These are phyloP conservation scores for Parsonsia alboflavescens DNA, from an alignment of 257 asterid species.

Conservation along the genomic window DNA sequence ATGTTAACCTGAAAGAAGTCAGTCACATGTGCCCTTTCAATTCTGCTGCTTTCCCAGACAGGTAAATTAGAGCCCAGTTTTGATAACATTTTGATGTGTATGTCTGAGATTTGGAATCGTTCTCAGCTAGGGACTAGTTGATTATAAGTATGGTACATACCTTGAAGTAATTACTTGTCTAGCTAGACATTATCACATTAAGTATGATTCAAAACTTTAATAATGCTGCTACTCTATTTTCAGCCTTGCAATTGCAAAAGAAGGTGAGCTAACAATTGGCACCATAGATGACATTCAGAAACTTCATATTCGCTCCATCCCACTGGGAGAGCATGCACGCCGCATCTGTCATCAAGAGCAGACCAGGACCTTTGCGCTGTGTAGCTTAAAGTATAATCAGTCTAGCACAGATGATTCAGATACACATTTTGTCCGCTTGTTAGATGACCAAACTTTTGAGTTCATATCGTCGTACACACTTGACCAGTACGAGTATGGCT, in stretches of 20 bases:
- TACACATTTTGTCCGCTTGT: slow-evolving; percentile 73
- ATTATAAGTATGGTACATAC: neutral
- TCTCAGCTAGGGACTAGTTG: neutral
- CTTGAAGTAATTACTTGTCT: slow-evolving; percentile 9
- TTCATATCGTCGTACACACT: slow-evolving; percentile 75
- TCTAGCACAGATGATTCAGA: slow-evolving; percentile 70
- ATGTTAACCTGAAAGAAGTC: slow-evolving; percentile 93
- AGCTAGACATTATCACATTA: neutral
- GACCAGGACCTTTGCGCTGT: slow-evolving; percentile 83
- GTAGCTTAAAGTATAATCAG: slow-evolving; percentile 74
- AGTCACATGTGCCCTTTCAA: slow-evolving; percentile 98
- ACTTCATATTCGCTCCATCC: slow-evolving; percentile 94
- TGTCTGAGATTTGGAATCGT: neutral
- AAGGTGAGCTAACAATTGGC: slow-evolving; percentile 95
- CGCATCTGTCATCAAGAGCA: slow-evolving; percentile 99
- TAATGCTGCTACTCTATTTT: slow-evolving; percentile 18
- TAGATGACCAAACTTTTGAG: slow-evolving; percentile 96
- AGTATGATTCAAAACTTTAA: slow-evolving; percentile 8
- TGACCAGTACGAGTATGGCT: slow-evolving; percentile 83
- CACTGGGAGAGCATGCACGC: slow-evolving; percentile 96
- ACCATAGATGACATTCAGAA: slow-evolving; percentile 97
- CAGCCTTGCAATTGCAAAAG: slow-evolving; percentile 97
- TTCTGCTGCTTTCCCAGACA: slow-evolving; percentile 97
- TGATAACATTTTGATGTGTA: neutral
- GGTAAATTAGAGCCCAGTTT: slow-evolving; percentile 26